Conservation (phyloP, 2,329 filamentous ascomycete species). For the Xylaria sp. region DNA sequence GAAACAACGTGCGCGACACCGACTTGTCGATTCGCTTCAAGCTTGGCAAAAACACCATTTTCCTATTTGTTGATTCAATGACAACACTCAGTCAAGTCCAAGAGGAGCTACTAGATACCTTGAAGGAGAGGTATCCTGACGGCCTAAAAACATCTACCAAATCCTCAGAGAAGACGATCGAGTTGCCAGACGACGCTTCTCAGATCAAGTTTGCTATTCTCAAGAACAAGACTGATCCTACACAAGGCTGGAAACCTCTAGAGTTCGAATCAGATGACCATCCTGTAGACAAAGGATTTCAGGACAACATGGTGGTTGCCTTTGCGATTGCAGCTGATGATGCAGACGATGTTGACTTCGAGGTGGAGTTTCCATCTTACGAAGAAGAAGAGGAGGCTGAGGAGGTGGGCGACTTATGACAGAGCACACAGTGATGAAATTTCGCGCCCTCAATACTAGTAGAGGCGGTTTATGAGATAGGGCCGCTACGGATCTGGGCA, state of each 20-base stretch:
- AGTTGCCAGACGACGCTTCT: conserved; percentile 56
- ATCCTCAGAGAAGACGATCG: conserved; percentile 49
- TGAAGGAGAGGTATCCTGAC: conserved; percentile 67
- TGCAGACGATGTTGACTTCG: conserved; percentile 55
- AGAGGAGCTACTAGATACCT: conserved; percentile 65
- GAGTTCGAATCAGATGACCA: conserved; percentile 54
- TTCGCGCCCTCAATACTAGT: neutral
- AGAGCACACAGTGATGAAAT: neutral
- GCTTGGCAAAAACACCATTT: conserved; percentile 75
- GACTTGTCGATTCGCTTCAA: conserved; percentile 75
- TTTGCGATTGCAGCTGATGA: conserved; percentile 59
- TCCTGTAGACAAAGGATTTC: conserved; percentile 56
- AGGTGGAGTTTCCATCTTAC: conserved; percentile 58
- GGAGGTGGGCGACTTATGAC: conserved; percentile 18
- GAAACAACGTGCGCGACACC: conserved; percentile 41
- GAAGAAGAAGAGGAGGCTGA: conserved; percentile 39
- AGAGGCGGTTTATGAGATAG: neutral
- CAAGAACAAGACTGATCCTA: conserved; percentile 57
- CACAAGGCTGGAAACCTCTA: conserved; percentile 63
- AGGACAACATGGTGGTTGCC: conserved; percentile 61
- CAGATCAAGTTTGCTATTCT: conserved; percentile 60
- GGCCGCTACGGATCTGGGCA: neutral
- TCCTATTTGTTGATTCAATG: conserved; percentile 71
- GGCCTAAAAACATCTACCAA: conserved; percentile 58
- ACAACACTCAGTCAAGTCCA: conserved; percentile 68